A percentile compares a stretch with the other conserved stretches of the same genome.
Conservation (phyloP, 495 filamentous ascomycete species). For the Evansstolkia leycettana region DNA sequence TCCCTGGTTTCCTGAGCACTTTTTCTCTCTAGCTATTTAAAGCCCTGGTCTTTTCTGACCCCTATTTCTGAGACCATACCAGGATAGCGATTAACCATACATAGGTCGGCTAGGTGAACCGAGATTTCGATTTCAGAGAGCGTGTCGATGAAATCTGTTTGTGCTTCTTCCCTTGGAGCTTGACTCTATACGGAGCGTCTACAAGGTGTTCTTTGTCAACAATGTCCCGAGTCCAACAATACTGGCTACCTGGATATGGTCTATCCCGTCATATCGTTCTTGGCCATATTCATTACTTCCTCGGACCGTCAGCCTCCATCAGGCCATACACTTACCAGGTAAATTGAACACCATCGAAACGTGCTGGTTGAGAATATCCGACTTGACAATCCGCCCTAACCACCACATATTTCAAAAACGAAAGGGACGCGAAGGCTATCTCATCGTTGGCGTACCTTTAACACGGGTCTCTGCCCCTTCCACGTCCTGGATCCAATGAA, state of each 20-base stretch:
- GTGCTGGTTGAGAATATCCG: too few relatives aligned
- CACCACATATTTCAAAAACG: conserved; percentile 17
- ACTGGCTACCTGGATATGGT: conserved; percentile 41
- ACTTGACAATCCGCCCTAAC: too few relatives aligned
- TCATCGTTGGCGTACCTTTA: conserved; percentile 37
- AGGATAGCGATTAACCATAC: too few relatives aligned
- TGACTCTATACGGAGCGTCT: neutral
- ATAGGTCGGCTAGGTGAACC: too few relatives aligned
- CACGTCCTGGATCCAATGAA: too few relatives aligned
- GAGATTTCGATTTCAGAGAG: too few relatives aligned
- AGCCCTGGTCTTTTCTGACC: too few relatives aligned
- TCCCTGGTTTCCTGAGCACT: too few relatives aligned
- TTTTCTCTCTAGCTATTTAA: too few relatives aligned
- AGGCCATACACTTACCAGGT: conserved; percentile 42
- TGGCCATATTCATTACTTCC: conserved; percentile 39
- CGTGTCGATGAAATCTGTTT: too few relatives aligned
- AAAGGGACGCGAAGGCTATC: conserved; percentile 41
- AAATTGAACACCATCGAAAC: conserved; percentile 8
- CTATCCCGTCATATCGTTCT: conserved; percentile 42
- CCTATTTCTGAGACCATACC: too few relatives aligned
- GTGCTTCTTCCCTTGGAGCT: too few relatives aligned
- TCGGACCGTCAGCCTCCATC: conserved; percentile 37
- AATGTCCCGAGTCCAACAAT: conserved; percentile 31
- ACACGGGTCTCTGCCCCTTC: conserved; percentile 27
- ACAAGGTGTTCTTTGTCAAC: neutral